These are phyloP conservation scores for Paraglomus occultum DNA, from an alignment of 192 early-diverging fungal genomes.

Conservation along the genomic window DNA sequence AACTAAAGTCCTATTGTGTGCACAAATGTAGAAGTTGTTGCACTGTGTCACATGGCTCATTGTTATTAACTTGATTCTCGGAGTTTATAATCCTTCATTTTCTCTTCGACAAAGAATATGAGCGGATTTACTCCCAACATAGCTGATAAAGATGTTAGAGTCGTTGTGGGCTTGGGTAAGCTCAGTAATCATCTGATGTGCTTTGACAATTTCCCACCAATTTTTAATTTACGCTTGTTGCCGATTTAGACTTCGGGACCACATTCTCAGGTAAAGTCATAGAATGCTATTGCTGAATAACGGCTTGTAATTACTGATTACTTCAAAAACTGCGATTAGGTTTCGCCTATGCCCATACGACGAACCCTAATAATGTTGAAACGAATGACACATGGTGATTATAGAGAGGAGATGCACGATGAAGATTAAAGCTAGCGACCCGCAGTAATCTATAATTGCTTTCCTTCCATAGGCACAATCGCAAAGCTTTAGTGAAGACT, in stretches of 20 bases:
- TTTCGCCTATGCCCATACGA: constrained; percentile 3
- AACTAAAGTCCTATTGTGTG: too few relatives aligned
- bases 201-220: neutral
- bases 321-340: neutral
- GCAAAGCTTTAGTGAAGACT: constrained; percentile 1
- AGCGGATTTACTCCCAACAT: too few relatives aligned
- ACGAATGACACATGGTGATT: constrained; percentile 7
- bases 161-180: constrained; percentile 12
- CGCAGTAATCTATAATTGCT: neutral
- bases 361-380: neutral
- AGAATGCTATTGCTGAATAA: too few relatives aligned
- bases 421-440: neutral
- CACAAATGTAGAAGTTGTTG: too few relatives aligned
- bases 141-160: neutral
- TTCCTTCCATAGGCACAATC: neutral
- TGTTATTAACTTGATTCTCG: too few relatives aligned
- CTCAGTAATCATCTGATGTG: neutral
- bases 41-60: too few relatives aligned
- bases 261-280: constrained; percentile 3
- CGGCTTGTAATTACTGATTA: too few relatives aligned
- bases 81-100: too few relatives aligned
- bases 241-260: constrained; percentile 1
- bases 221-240: neutral
- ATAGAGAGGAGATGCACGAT: neutral
- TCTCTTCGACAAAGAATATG: too few relatives aligned